Conservation (phyloP, 176 grass and related monocot genomes). For the Oryza brachyantha region DNA sequence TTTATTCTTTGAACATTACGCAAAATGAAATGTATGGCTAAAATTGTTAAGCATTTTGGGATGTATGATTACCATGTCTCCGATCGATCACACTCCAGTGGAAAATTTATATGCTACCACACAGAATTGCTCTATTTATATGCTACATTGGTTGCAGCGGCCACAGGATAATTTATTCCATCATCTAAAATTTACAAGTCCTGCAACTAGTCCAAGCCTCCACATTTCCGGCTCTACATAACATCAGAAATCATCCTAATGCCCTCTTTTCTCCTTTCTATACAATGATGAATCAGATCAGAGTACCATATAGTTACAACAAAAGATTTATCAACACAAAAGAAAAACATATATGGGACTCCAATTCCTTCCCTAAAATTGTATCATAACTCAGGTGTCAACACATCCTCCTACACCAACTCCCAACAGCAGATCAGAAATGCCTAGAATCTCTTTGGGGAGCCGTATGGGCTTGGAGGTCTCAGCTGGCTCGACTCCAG, state of each 20-base stretch:
- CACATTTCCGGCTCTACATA: not conserved
- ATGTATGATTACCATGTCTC: too few species aligned
- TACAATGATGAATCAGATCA: conserved; percentile 32
- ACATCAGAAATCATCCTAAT: not conserved
- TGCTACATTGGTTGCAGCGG: too few species aligned
- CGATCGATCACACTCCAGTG: not conserved
- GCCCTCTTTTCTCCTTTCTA: not conserved
- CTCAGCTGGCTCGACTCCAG: not conserved
- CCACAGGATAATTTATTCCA: not conserved
- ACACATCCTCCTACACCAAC: not conserved
- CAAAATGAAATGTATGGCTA: too few species aligned
- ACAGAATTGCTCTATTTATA: too few species aligned
- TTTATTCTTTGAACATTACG: too few species aligned
- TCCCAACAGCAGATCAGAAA: not conserved
- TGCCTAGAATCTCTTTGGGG: not conserved
- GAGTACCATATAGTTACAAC: not conserved
- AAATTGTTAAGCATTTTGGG: too few species aligned
- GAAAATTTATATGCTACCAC: not conserved
- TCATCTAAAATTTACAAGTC: not conserved
- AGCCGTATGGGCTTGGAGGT: conserved; percentile 3
- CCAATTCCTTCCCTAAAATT: not conserved
- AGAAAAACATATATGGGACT: not conserved
- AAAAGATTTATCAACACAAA: conserved; percentile 22
- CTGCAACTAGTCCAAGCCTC: not conserved
- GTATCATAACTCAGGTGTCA: not conserved